Evolutionary conservation across 257 asterid species (phyloP).

Genomic region (Cordia subcordata): DNA sequence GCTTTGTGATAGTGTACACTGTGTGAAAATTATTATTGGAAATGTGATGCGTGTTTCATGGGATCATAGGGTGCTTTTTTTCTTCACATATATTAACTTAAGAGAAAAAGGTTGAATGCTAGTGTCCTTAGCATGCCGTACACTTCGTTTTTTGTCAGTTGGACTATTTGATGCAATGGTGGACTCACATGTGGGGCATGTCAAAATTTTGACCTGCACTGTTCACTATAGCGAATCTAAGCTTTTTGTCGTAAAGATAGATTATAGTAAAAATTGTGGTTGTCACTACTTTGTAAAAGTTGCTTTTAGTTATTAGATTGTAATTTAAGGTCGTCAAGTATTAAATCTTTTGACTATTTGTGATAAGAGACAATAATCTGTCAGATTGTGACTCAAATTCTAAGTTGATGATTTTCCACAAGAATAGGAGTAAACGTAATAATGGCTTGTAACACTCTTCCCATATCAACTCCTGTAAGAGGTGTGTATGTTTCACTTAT

Average conservation of each 20-base stretch:
- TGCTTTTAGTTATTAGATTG: neutral
- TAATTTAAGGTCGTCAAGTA: conserved; percentile 5
- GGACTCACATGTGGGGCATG: neutral
- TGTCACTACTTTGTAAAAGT: conserved; percentile 7
- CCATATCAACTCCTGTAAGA: too few species aligned
- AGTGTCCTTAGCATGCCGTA: neutral
- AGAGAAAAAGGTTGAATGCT: conserved; percentile 7
- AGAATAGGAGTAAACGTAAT: too few species aligned
- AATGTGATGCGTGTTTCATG: neutral
- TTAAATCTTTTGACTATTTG: too few species aligned
- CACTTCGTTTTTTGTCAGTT: neutral
- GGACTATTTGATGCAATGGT: neutral
- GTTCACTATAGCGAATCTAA: neutral
- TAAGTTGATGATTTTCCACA: too few species aligned
- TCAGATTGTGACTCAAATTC: too few species aligned
- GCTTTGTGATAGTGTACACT: conserved; percentile 77
- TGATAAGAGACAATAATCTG: too few species aligned
- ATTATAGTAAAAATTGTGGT: neutral
- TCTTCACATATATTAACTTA: conserved; percentile 1
- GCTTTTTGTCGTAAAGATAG: neutral
- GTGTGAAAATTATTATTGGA: conserved; percentile 20
- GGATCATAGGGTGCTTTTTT: conserved; percentile 8
- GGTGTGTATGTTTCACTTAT: too few species aligned
- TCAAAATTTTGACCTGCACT: neutral
- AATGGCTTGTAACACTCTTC: too few species aligned